phyloP scores from a whole-genome alignment of 2,329 filamentous ascomycete species.

The Chalaropsis thielavioides region DNA sequence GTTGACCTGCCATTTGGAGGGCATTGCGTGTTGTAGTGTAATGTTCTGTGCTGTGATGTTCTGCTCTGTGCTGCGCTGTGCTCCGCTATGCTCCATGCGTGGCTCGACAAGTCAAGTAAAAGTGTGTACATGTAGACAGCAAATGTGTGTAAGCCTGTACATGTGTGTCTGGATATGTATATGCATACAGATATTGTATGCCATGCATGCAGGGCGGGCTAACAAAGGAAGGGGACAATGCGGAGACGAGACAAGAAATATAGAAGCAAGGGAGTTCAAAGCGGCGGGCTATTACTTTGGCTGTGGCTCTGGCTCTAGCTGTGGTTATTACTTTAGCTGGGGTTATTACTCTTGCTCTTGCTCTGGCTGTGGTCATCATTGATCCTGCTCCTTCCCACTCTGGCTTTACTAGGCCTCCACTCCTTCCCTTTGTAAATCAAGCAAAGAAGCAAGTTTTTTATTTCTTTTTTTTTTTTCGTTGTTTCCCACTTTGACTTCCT shows the following conservation, averaged over 20 bases:
- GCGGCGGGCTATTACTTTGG: background rate
- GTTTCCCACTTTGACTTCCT: background rate
- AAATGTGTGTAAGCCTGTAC: background rate
- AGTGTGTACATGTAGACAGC: background rate
- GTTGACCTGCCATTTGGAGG: no score
- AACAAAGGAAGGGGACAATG: background rate
- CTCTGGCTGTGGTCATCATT: no score
- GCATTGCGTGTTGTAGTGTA: no score
- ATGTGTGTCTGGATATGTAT: background rate
- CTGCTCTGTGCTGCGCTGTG: no score
- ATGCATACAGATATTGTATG: background rate
- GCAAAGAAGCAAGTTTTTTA: background rate
- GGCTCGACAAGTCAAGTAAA: no score
- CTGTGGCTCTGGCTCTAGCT: background rate
- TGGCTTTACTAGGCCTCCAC: background rate
- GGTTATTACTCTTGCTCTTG: no score
- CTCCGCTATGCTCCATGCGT: no score
- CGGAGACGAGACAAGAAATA: background rate
- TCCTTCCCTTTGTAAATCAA: background rate
- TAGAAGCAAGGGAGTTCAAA: background rate
- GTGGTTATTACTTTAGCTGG: no score
- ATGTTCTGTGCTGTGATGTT: no score
- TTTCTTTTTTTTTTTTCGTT: background rate
- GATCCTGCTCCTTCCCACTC: background rate
- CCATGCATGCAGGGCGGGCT: background rate